Evolutionary conservation across 768 basidiomycete genomes (phyloP).

Genomic region (Tricholoma bakamatsutake): DNA sequence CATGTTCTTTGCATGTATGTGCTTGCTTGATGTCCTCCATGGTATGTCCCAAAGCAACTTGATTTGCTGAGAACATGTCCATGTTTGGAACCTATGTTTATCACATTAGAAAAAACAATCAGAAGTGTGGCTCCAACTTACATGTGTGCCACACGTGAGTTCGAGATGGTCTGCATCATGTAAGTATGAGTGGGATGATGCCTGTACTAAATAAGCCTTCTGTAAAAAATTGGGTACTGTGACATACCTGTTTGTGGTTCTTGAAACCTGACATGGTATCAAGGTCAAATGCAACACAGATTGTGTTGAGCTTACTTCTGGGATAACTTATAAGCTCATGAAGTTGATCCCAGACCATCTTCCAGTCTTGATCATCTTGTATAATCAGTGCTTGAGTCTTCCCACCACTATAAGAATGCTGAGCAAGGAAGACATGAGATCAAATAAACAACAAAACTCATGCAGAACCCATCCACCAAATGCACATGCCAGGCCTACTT

Average conservation of each 20-base stretch:
- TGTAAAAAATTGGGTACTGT: not conserved
- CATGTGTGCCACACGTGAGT: not conserved
- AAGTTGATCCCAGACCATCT: not conserved
- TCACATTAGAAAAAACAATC: not conserved
- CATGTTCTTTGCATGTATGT: no score
- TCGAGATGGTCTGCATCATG: not conserved
- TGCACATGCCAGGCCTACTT: not conserved
- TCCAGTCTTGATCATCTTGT: not conserved
- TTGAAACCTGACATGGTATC: not conserved
- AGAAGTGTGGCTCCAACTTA: not conserved
- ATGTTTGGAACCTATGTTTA: not conserved
- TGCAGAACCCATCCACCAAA: not conserved
- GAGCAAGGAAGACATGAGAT: not conserved
- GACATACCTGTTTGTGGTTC: not conserved
- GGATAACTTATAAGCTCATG: not conserved
- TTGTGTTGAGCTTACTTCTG: not conserved
- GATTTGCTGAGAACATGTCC: not conserved
- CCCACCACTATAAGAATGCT: not conserved
- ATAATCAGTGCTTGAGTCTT: not conserved
- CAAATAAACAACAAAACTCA: not conserved
- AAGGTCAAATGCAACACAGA: not conserved
- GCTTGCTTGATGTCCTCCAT: not conserved
- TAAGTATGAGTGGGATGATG: not conserved
- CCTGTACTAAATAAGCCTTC: not conserved
- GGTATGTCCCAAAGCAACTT: not conserved